Conservation (phyloP, 139 green algal species). For the Zygnema circumcarinatum region DNA sequence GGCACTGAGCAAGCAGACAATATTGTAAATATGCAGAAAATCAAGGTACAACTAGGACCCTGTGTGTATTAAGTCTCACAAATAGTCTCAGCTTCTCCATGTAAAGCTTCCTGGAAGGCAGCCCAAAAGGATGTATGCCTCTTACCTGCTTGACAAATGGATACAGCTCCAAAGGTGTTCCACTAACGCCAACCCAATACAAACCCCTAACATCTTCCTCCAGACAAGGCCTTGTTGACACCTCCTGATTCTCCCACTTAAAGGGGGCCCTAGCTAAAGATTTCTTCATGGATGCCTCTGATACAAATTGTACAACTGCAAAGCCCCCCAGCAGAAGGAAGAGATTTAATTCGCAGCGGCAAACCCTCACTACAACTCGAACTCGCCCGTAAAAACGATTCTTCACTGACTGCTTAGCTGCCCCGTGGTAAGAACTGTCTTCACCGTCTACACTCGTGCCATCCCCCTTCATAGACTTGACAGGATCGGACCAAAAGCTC, state of each 20-base stretch:
- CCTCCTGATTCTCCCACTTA: slow-evolving; percentile 41
- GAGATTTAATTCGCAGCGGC: not conserved
- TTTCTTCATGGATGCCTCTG: slow-evolving; percentile 26
- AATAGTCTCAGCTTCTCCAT: no score
- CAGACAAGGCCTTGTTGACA: slow-evolving; percentile 31
- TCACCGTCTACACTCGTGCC: not conserved
- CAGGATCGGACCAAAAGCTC: no score
- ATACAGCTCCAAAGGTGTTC: slow-evolving; percentile 20
- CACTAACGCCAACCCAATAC: slow-evolving; percentile 37
- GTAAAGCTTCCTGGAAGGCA: no score
- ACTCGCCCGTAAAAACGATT: not conserved
- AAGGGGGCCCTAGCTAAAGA: slow-evolving; percentile 6
- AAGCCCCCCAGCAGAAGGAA: not conserved
- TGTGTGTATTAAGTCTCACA: no score
- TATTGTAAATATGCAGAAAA: no score
- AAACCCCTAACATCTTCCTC: slow-evolving; percentile 41
- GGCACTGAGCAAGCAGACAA: no score
- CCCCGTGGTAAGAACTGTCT: not conserved
- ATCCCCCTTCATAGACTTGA: no score
- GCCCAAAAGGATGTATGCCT: no score
- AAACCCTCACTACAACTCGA: not conserved
- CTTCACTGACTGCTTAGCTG: not conserved
- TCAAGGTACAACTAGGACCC: no score
- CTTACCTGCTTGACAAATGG: slow-evolving; percentile 36
- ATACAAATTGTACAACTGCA: slow-evolving; percentile 46